A percentile compares a stretch with the other conserved stretches of the same genome.
Evolutionary conservation across 2,329 filamentous ascomycete species (phyloP).

Genomic region (Thyridium curvatum): DNA sequence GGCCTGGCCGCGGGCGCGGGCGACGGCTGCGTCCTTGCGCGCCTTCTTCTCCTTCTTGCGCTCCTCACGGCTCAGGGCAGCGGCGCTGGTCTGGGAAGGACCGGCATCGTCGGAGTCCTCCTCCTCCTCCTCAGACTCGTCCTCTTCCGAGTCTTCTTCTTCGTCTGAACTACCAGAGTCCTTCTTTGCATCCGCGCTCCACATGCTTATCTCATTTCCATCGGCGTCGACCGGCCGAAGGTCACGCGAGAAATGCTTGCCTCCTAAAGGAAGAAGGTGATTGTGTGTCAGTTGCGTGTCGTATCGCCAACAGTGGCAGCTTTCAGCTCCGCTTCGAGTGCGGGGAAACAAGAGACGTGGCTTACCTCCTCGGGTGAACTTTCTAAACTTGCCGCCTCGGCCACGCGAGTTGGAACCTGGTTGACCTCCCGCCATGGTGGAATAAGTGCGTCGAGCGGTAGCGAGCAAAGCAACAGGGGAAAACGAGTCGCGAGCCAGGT

Average conservation of each 20-base stretch:
- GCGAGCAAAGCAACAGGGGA: not conserved
- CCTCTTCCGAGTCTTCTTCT: constrained; percentile 44
- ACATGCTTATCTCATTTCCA: constrained; percentile 85
- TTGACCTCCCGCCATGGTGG: constrained; percentile 37
- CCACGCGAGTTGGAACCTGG: constrained; percentile 56
- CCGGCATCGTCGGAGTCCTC: constrained; percentile 34
- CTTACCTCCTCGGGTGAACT: constrained; percentile 85
- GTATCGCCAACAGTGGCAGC: too few relatives aligned
- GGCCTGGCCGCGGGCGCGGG: constrained; percentile 61
- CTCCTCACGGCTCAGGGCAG: constrained; percentile 70
- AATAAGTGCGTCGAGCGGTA: constrained; percentile 4
- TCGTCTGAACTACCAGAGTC: constrained; percentile 28
- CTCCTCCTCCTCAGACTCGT: constrained; percentile 47
- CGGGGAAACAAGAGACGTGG: constrained; percentile 3
- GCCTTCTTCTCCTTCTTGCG: constrained; percentile 84
- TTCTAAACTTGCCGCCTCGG: constrained; percentile 89
- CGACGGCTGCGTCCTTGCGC: constrained; percentile 83
- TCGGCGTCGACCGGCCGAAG: constrained; percentile 83
- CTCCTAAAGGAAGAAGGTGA: constrained; percentile 49
- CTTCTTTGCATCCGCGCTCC: constrained; percentile 55
- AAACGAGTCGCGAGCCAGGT: not conserved
- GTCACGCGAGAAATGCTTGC: constrained; percentile 92
- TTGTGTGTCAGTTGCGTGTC: not conserved
- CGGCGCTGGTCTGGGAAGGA: constrained; percentile 29
- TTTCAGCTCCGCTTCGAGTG: too few relatives aligned